Percentiles rank a stretch among this genome's conserved stretches.
These are phyloP conservation scores for Hypholoma sublateritium DNA, from an alignment of 768 basidiomycete species.

Conservation along the genomic window DNA sequence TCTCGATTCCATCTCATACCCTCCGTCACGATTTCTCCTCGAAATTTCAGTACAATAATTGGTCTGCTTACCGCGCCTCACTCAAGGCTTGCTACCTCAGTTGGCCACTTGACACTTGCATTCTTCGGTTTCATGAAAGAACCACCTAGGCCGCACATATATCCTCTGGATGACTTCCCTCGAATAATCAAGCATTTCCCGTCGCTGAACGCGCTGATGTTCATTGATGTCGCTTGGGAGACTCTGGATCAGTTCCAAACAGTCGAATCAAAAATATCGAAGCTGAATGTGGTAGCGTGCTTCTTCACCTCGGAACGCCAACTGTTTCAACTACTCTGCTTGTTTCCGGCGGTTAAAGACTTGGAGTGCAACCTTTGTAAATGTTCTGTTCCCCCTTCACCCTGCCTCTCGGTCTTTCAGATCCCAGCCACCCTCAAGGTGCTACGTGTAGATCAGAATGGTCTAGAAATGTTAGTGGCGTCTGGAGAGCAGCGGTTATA, in stretches of 20 bases:
- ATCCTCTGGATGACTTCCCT: background rate
- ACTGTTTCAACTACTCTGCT: background rate
- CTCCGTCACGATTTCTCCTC: background rate
- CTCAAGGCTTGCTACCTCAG: slow-evolving; percentile 3
- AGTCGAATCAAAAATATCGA: background rate
- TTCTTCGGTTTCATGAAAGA: background rate
- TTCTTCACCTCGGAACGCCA: background rate
- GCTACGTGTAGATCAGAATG: background rate
- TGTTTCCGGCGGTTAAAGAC: background rate
- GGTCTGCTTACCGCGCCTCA: background rate
- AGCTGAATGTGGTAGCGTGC: background rate
- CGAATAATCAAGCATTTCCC: slow-evolving; percentile 1
- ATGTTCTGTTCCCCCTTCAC: background rate
- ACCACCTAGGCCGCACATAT: background rate
- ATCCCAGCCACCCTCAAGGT: background rate
- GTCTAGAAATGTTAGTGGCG: background rate
- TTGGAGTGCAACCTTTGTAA: background rate
- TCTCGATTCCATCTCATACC: slow-evolving; percentile 19
- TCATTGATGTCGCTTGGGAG: background rate
- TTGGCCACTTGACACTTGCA: background rate
- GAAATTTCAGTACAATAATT: background rate
- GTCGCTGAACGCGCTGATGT: background rate
- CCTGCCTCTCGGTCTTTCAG: background rate
- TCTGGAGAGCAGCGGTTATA: background rate
- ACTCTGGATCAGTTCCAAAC: background rate